Base-by-base conservation (phyloP, 208 protist genomes). In the Acanthamoeba lenticulata region DNA sequence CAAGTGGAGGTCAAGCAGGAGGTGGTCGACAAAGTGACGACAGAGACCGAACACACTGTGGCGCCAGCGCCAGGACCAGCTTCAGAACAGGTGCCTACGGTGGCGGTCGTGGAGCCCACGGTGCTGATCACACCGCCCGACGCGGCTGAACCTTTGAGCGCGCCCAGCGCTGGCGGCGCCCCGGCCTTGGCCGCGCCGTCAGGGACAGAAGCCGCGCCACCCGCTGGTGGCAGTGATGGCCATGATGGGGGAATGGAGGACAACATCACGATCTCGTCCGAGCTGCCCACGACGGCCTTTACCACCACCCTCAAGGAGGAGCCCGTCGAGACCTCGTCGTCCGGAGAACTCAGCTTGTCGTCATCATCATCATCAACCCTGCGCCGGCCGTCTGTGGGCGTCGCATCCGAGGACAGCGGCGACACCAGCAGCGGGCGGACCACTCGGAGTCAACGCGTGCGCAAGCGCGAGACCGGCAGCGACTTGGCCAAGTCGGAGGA, bases 201-300 rank as follows among this genome's bases (percentile, higher is more conserved):
- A 2, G 17, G 17, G 27, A 24, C 52, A 21, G 11, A 60, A 60
- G 52, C 4, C 13, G 21, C 77, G 2, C 3, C 40, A 47, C 11
- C 7, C 24, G 69, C n/a, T 79, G 69, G 47, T 40, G 13, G n/a
- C 5, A 42, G 24, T 11, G 36, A 27, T 11, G 44, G 11, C 74
- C 9, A 24, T 24, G 44, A 85, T 27, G 5, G 24, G 5, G 36
- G 19, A 32, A n/a, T n/a, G 44, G 69, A 79, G 69, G 57, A 65
- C 34, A 79, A 45, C 34, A 86, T 86, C 1, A 15, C 47, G n/a
- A 86, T 86, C 19, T 86, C 77, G n/a, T 86, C 77, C 40, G 77
- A 60, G 11, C 38, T 86, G 42, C 77, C 77, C n/a, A 86, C 77
- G 1, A 60, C 77, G 34, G 40, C 47, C 4, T 86, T 57, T 32